These are phyloP conservation scores for Sarocladium strictum DNA, from an alignment of 2,329 filamentous ascomycete species.

Conservation along the genomic window DNA sequence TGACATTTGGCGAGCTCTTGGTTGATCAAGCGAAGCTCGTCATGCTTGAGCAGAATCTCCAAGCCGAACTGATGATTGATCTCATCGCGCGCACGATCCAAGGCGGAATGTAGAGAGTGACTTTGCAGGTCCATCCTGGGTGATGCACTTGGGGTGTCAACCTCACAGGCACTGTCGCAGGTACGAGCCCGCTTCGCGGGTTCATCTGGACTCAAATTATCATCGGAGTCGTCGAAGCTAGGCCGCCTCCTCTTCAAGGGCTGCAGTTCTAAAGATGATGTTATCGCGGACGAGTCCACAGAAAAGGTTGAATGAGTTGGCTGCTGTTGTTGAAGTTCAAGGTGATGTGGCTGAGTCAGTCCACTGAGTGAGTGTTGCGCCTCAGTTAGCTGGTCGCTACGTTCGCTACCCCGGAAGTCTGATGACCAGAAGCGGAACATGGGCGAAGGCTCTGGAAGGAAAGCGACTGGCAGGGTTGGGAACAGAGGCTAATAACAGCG, in stretches of 20 bases:
- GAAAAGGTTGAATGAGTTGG: constrained; percentile 9
- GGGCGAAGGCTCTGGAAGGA: constrained; percentile 24
- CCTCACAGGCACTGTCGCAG: constrained; percentile 5
- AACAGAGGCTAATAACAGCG: background rate
- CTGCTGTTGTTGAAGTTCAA: constrained; percentile 8
- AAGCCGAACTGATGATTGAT: constrained; percentile 85
- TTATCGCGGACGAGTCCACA: constrained; percentile 14
- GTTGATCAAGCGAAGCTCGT: constrained; percentile 88
- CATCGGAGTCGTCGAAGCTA: constrained; percentile 25
- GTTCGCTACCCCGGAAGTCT: constrained; percentile 51
- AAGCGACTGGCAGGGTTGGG: constrained; percentile 1
- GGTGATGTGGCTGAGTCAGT: constrained; percentile 23
- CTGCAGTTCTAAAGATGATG: constrained; percentile 16
- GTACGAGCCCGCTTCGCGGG: constrained; percentile 33
- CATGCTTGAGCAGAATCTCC: constrained; percentile 89
- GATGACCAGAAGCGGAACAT: constrained; percentile 60
- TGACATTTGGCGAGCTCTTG: constrained; percentile 96
- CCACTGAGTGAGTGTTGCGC: constrained; percentile 34
- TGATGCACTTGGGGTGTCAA: constrained; percentile 18
- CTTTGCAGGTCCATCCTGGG: constrained; percentile 19
- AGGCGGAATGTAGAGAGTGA: constrained; percentile 16
- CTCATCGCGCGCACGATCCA: constrained; percentile 58
- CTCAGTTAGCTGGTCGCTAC: constrained; percentile 21
- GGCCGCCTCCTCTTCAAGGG: constrained; percentile 35
- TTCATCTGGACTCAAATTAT: constrained; percentile 16